Evolutionary conservation across 1,284 basidiomycete genomes (phyloP).

Genomic region (Papiliotrema nemorosa): DNA sequence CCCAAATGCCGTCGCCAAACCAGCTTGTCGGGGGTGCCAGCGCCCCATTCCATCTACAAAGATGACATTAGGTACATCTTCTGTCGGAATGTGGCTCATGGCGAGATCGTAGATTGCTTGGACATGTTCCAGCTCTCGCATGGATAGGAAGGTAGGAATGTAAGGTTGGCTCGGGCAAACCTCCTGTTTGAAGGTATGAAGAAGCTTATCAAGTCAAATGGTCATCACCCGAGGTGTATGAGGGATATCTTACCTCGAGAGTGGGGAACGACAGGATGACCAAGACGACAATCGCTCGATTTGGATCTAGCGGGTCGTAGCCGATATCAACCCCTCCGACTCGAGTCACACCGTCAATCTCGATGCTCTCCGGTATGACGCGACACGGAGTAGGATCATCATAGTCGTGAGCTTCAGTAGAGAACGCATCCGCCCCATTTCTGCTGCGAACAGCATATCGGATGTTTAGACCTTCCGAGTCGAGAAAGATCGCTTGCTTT

Average conservation of each 20-base stretch:
- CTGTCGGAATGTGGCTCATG: not conserved
- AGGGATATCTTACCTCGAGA: not conserved
- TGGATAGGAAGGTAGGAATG: constrained; percentile 4
- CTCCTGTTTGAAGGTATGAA: not conserved
- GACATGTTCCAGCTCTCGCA: constrained; percentile 2
- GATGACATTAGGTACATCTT: constrained; percentile 1
- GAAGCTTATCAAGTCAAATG: not conserved
- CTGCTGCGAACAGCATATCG: not conserved
- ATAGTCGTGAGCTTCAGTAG: not conserved
- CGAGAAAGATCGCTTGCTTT: not conserved
- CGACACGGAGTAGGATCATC: not conserved
- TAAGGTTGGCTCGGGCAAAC: constrained; percentile 2
- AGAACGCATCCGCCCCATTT: not conserved
- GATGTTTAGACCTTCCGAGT: not conserved
- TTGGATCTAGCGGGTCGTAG: not conserved
- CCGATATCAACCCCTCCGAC: constrained; percentile 5
- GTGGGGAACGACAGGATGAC: constrained; percentile 4
- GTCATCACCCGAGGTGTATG: not conserved
- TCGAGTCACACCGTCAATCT: not conserved
- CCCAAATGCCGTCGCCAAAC: constrained; percentile 3
- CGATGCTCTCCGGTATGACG: not conserved
- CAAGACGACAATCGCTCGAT: not conserved
- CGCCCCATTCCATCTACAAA: constrained; percentile 4
- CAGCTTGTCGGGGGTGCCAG: constrained; percentile 8
- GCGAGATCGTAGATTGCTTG: constrained; percentile 1